Evolutionary conservation across 176 grass and related monocot species (phyloP).

Genomic region (Microstegium vimineum): DNA sequence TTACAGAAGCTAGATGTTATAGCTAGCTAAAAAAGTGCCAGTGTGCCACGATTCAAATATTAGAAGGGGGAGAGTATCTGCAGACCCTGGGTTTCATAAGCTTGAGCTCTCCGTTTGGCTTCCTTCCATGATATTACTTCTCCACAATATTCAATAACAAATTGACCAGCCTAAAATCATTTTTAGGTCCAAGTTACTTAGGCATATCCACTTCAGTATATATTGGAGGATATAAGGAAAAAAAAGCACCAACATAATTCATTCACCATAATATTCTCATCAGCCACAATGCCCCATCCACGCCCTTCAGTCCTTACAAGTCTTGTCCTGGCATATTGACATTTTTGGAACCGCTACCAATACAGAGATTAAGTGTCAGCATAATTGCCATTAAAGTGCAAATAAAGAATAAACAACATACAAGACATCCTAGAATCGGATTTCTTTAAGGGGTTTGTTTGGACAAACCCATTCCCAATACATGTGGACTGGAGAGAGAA

Average conservation of each 20-base stretch:
- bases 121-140: constrained; percentile 99
- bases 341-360: constrained; percentile 92
- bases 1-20: constrained; percentile 20
- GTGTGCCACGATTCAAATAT: background rate
- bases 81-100: constrained; percentile 81
- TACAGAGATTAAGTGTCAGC: constrained; percentile 3
- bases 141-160: constrained; percentile 97
- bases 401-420: background rate
- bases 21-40: background rate
- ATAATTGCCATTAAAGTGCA: constrained; percentile 3
- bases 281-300: constrained; percentile 93
- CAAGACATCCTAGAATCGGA: background rate
- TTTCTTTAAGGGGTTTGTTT: background rate
- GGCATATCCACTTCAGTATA: constrained; percentile 10
- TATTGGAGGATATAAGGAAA: background rate
- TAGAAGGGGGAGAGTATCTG: constrained; percentile 12
- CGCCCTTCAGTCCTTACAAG: constrained; percentile 83
- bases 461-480: background rate
- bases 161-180: constrained; percentile 73
- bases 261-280: constrained; percentile 86
- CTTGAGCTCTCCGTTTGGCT: constrained; percentile 72
- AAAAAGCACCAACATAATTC: background rate
- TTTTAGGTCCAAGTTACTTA: background rate
- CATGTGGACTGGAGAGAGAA: background rate
- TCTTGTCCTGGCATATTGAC: constrained; percentile 75